These are phyloP conservation scores for Cladosporium sp. DNA, from an alignment of 2,329 filamentous ascomycete genomes.

Conservation along the genomic window DNA sequence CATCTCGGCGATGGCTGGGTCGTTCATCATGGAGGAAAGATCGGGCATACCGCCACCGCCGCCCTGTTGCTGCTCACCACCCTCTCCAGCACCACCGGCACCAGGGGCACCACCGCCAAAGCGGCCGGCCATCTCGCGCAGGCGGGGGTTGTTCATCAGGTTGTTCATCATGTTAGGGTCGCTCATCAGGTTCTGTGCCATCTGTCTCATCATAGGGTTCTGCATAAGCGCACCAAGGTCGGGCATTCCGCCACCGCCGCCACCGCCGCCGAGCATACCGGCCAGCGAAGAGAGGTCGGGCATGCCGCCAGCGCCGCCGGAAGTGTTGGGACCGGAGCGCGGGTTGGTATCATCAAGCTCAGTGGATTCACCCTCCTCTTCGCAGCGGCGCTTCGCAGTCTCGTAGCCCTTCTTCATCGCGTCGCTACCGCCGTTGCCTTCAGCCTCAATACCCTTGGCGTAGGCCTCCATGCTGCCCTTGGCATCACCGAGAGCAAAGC, in stretches of 20 bases:
- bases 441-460: conserved; percentile 82
- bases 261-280: conserved; percentile 52
- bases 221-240: conserved; percentile 84
- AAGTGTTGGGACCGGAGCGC: conserved; percentile 3
- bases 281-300: conserved; percentile 38
- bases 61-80: conserved; percentile 23
- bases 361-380: conserved; percentile 59
- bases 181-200: conserved; percentile 96
- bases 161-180: conserved; percentile 90
- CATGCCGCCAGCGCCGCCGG: conserved; percentile 36
- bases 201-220: conserved; percentile 96
- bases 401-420: conserved; percentile 97
- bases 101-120: conserved; percentile 54
- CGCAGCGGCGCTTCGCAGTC: conserved; percentile 82
- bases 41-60: conserved; percentile 78
- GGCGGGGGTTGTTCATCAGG: conserved; percentile 80
- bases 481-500: conserved; percentile 86
- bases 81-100: conserved; percentile 30
- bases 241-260: conserved; percentile 69
- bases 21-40: conserved; percentile 77
- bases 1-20: conserved; percentile 90
- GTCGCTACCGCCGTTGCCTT: conserved; percentile 89
- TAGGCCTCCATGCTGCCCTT: conserved; percentile 94
- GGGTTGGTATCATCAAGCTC: not conserved
- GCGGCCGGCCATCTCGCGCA: conserved; percentile 80